Evolutionary conservation across 1,139 yeast genomes (phyloP).

Genomic region (Protomyces pachydermus): DNA sequence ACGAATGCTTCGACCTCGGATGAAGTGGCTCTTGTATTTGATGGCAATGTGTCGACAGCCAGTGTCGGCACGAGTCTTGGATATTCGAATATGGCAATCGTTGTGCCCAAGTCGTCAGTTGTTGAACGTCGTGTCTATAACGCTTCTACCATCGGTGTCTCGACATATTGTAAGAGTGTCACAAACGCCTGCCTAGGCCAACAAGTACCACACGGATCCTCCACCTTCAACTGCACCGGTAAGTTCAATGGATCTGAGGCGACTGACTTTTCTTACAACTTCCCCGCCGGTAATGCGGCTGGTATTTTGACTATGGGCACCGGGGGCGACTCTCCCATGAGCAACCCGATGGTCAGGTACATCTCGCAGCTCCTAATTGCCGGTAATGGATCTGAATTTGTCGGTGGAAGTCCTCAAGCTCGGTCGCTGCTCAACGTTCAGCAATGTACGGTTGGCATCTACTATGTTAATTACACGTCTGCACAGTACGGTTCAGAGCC

Average conservation of each 20-base stretch:
- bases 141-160: neutral
- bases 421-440: neutral
- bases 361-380: neutral
- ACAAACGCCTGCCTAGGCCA: neutral
- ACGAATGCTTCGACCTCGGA: neutral
- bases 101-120: neutral
- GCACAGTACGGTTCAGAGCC: neutral
- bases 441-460: neutral
- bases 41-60: neutral
- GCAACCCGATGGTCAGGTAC: neutral
- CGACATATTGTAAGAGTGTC: neutral
- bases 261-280: neutral
- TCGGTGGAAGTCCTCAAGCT: neutral
- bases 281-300: neutral
- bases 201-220: neutral
- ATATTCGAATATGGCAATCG: neutral
- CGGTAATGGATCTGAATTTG: neutral
- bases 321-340: neutral
- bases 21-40: neutral
- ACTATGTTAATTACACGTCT: slow-evolving; percentile 1
- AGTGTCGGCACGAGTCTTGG: neutral
- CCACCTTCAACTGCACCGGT: neutral
- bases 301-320: neutral
- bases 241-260: neutral
- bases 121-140: neutral